Conservation (phyloP, 768 basidiomycete genomes). For the Tricholoma sp. region DNA sequence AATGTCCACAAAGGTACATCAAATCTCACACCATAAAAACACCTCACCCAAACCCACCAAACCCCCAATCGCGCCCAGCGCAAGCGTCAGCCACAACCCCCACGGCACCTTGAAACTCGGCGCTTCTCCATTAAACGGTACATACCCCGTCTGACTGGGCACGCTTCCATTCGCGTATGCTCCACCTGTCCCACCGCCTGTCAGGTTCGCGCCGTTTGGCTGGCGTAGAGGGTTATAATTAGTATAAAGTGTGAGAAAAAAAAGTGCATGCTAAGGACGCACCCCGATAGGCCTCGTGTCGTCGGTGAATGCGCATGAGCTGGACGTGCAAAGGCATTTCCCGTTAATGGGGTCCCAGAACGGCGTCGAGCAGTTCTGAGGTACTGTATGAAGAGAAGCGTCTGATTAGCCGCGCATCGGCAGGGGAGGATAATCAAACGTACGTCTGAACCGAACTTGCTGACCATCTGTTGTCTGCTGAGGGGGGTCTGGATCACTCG, state of each 20-base stretch:
- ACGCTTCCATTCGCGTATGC: conserved; percentile 19
- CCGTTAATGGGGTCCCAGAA: conserved; percentile 78
- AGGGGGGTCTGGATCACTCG: conserved; percentile 59
- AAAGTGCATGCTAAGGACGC: conserved; percentile 22
- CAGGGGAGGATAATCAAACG: conserved; percentile 17
- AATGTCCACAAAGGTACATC: no score
- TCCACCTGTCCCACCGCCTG: conserved; percentile 52
- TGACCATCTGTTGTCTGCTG: conserved; percentile 46
- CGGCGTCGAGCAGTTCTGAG: conserved; percentile 66
- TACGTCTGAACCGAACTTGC: conserved; percentile 50
- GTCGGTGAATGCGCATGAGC: conserved; percentile 58
- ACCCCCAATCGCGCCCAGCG: conserved; percentile 32
- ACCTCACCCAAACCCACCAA: conserved; percentile 29
- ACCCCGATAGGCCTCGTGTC: conserved; percentile 61
- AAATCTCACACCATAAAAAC: not conserved
- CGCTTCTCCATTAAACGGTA: conserved; percentile 44
- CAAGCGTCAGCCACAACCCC: conserved; percentile 27
- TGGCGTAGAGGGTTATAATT: conserved; percentile 18
- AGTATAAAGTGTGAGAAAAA: not conserved
- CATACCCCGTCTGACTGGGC: conserved; percentile 29
- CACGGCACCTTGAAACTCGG: conserved; percentile 17
- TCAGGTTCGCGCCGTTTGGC: conserved; percentile 68
- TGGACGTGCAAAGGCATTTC: conserved; percentile 55
- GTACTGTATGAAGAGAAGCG: conserved; percentile 34
- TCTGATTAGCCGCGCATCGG: not conserved